Evolutionary conservation across 208 protist species (phyloP).

Genomic region (Leishmania gerbilli): DNA sequence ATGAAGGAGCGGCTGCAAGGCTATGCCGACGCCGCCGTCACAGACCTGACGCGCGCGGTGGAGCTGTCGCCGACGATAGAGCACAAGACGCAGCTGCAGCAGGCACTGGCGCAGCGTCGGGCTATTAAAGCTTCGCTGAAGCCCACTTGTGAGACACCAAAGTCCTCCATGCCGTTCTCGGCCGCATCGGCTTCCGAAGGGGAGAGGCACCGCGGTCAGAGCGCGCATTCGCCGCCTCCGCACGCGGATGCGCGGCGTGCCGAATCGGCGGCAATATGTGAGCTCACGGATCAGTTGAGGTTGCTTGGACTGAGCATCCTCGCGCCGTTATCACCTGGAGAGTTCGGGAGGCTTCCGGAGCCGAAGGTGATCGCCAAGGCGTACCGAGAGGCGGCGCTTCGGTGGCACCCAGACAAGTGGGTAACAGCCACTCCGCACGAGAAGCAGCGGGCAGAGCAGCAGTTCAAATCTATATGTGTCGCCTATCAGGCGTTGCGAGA

Average conservation of each 20-base stretch:
- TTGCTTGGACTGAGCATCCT: slow-evolving; percentile 32
- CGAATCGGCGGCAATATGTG: background rate
- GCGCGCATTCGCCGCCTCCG: slow-evolving; percentile 1
- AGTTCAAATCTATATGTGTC: slow-evolving; percentile 85
- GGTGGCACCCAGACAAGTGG: slow-evolving; percentile 93
- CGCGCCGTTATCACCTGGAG: background rate
- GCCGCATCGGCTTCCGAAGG: background rate
- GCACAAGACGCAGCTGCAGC: slow-evolving; percentile 31
- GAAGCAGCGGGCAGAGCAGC: slow-evolving; percentile 58
- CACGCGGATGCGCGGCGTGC: background rate
- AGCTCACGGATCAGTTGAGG: slow-evolving; percentile 27
- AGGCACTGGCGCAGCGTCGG: slow-evolving; percentile 29
- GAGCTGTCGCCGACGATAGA: slow-evolving; percentile 45
- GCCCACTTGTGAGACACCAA: background rate
- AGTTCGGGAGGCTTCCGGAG: slow-evolving; percentile 30
- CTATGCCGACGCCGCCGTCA: slow-evolving; percentile 60
- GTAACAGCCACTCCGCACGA: slow-evolving; percentile 46
- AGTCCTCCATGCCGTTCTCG: background rate
- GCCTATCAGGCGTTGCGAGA: slow-evolving; percentile 76
- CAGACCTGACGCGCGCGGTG: slow-evolving; percentile 51
- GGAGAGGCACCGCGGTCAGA: background rate
- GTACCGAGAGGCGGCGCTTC: slow-evolving; percentile 83
- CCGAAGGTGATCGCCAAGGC: slow-evolving; percentile 66
- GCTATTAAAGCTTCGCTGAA: slow-evolving; percentile 15
- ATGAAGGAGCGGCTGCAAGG: slow-evolving; percentile 24